Evolutionary conservation across 2,329 filamentous ascomycete species (phyloP).

Genomic region (Penicillium thymicola): DNA sequence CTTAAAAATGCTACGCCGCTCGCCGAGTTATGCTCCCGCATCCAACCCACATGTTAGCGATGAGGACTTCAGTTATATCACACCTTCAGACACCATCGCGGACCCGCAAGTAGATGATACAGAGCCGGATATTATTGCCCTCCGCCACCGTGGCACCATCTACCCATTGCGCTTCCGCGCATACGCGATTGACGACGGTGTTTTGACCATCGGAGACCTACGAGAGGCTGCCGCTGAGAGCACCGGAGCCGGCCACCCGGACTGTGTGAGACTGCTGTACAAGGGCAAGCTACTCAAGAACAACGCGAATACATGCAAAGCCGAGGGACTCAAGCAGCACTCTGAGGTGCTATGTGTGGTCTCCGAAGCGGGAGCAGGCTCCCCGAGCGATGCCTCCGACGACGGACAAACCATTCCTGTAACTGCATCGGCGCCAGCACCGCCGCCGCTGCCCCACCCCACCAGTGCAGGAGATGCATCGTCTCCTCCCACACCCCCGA

Average conservation of each 20-base stretch:
- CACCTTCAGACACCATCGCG: slow-evolving; percentile 35
- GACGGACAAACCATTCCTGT: slow-evolving; percentile 14
- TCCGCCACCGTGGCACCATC: slow-evolving; percentile 42
- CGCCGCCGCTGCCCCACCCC: slow-evolving; percentile 5
- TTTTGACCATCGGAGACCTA: slow-evolving; percentile 42
- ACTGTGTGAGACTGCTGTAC: slow-evolving; percentile 45
- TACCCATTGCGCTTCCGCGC: slow-evolving; percentile 46
- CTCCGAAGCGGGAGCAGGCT: slow-evolving; percentile 36
- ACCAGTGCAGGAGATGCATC: slow-evolving; percentile 21
- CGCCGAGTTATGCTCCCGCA: slow-evolving; percentile 27
- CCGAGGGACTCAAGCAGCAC: slow-evolving; percentile 48
- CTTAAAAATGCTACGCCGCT: slow-evolving; percentile 34
- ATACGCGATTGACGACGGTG: slow-evolving; percentile 48
- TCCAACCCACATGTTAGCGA: slow-evolving; percentile 37
- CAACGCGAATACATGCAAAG: slow-evolving; percentile 38
- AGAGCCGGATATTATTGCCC: slow-evolving; percentile 44
- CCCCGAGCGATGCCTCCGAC: slow-evolving; percentile 33
- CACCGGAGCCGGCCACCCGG: slow-evolving; percentile 34
- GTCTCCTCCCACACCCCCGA: slow-evolving; percentile 10
- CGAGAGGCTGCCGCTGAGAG: slow-evolving; percentile 39
- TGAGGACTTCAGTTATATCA: slow-evolving; percentile 40
- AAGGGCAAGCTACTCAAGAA: slow-evolving; percentile 47
- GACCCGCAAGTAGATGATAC: slow-evolving; percentile 30
- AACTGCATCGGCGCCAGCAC: background rate
- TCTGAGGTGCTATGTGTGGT: slow-evolving; percentile 48